Percentiles rank a stretch among this genome's conserved stretches.
phyloP scores from a whole-genome alignment of 73 alveolate genomes.

The Tetrahymena malaccensis region DNA sequence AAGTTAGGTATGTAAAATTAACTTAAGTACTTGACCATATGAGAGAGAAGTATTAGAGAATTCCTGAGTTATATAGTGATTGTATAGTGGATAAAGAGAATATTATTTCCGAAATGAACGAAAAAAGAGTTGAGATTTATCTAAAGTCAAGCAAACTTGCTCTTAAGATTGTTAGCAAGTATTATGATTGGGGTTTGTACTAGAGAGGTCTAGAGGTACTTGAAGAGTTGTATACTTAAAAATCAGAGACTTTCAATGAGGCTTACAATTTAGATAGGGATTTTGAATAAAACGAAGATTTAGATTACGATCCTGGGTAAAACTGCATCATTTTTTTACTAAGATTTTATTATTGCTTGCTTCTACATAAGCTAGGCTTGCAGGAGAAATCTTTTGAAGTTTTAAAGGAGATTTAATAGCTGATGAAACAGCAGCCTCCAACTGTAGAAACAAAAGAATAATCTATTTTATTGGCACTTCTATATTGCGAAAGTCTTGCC shows the following conservation, averaged over 20 bases:
- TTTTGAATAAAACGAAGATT: neutral
- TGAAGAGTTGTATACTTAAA: neutral
- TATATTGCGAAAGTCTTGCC: neutral
- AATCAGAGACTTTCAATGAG: neutral
- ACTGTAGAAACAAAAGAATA: neutral
- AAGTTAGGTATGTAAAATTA: neutral
- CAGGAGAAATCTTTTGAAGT: neutral
- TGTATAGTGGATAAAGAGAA: neutral
- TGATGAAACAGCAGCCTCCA: neutral
- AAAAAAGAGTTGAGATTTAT: neutral
- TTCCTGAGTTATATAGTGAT: neutral
- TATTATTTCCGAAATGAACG: neutral
- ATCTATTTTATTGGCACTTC: neutral
- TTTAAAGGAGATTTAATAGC: neutral
- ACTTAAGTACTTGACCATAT: neutral
- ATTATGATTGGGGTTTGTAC: neutral
- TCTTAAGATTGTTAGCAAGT: neutral
- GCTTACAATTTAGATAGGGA: neutral
- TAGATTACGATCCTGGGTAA: neutral
- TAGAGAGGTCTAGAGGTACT: neutral
- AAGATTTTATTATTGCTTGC: neutral
- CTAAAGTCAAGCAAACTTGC: neutral
- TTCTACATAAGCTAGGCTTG: neutral
- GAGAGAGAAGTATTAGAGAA: neutral
- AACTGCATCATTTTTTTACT: neutral